Conservation (phyloP, 2,329 filamentous ascomycete species). For the Lasiodiplodia theobromae region DNA sequence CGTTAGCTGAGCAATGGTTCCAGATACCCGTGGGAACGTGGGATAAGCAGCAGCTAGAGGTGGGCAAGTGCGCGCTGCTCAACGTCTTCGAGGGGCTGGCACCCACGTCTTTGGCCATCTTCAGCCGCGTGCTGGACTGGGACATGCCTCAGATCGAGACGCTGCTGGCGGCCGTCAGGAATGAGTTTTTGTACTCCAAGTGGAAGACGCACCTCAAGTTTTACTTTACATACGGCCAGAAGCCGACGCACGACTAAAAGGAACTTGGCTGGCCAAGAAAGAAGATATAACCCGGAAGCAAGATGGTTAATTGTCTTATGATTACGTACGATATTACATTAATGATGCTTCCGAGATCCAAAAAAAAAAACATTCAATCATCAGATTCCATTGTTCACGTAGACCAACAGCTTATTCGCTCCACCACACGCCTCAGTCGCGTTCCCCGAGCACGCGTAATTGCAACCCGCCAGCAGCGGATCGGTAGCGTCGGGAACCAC, state of each 20-base stretch:
- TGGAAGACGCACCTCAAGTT: slow-evolving; percentile 45
- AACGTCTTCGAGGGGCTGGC: slow-evolving; percentile 38
- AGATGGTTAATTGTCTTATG: not conserved
- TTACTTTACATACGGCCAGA: slow-evolving; percentile 44
- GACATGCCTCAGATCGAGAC: slow-evolving; percentile 43
- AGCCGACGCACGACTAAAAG: slow-evolving; percentile 33
- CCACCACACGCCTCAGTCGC: slow-evolving; percentile 23
- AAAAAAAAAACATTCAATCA: not conserved
- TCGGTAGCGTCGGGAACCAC: not conserved
- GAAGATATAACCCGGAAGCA: not conserved
- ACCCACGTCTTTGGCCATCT: slow-evolving; percentile 45
- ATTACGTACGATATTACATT: not conserved
- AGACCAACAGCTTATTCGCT: slow-evolving; percentile 8
- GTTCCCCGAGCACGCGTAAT: slow-evolving; percentile 25
- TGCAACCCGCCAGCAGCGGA: slow-evolving; percentile 8
- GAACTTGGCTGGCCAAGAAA: not conserved
- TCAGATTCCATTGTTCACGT: slow-evolving; percentile 12
- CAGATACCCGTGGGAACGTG: slow-evolving; percentile 21
- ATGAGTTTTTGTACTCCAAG: slow-evolving; percentile 40
- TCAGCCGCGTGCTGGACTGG: slow-evolving; percentile 47
- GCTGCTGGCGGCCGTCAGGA: slow-evolving; percentile 43
- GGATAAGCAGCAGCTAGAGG: slow-evolving; percentile 11
- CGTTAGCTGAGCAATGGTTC: not conserved
- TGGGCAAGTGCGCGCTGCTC: slow-evolving; percentile 15
- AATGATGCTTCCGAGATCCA: not conserved